Conservation (phyloP, 2,329 filamentous ascomycete genomes). For the Ophiostoma triangulosporum region DNA sequence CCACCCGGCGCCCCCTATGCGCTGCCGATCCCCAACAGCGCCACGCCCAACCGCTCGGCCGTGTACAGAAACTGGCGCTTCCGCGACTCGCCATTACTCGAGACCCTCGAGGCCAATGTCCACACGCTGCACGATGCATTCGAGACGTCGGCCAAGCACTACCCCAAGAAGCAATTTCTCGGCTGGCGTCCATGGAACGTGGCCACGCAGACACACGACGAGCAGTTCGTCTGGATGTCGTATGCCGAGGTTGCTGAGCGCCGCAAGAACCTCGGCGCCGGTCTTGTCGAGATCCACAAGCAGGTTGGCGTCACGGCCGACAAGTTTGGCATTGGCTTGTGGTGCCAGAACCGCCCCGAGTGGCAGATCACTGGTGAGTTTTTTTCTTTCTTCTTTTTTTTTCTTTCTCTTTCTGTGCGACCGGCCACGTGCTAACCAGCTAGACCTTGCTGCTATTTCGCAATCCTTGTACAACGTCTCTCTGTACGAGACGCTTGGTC, state of each 20-base stretch:
- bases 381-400: background rate
- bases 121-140: constrained; percentile 71
- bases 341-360: constrained; percentile 78
- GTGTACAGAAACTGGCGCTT: constrained; percentile 78
- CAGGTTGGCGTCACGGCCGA: constrained; percentile 50
- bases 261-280: constrained; percentile 73
- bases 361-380: constrained; percentile 67
- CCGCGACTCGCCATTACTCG: constrained; percentile 55
- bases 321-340: constrained; percentile 66
- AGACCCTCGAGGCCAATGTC: constrained; percentile 56
- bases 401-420: background rate
- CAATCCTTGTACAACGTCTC: constrained; percentile 84
- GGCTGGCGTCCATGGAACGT: constrained; percentile 72
- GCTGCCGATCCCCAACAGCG: constrained; percentile 60
- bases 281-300: constrained; percentile 70
- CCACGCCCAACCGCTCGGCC: constrained; percentile 55
- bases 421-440: background rate
- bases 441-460: constrained; percentile 75
- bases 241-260: constrained; percentile 69
- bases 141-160: constrained; percentile 49
- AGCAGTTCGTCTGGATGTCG: constrained; percentile 69
- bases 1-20: constrained; percentile 67
- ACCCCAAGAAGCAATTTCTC: constrained; percentile 58
- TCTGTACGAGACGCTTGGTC: constrained; percentile 89
- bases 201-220: constrained; percentile 55